Percentiles rank a stretch among this genome's conserved stretches.
Evolutionary conservation across 371 early-diverging fungal species (phyloP).

Genomic region (Apophysomyces sp.): DNA sequence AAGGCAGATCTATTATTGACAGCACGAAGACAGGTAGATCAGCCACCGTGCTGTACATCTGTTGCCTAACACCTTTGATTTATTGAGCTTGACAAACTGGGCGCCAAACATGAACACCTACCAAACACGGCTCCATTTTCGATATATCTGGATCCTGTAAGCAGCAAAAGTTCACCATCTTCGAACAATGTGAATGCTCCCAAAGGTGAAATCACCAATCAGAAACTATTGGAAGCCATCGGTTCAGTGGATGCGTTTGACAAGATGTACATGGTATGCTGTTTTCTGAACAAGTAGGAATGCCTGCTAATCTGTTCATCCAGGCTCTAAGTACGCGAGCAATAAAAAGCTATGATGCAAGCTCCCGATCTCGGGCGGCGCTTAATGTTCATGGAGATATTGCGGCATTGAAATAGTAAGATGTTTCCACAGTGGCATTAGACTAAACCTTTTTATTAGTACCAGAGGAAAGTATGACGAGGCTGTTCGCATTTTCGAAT

Average conservation of each 20-base stretch:
- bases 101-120: slow-evolving; percentile 54
- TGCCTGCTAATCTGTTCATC: background rate
- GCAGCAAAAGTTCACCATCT: slow-evolving; percentile 6
- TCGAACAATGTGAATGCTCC: slow-evolving; percentile 7
- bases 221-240: slow-evolving; percentile 64
- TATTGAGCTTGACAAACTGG: slow-evolving; percentile 70
- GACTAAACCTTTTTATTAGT: slow-evolving; percentile 29
- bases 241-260: slow-evolving; percentile 68
- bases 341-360: slow-evolving; percentile 69
- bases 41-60: background rate
- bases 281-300: background rate
- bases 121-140: slow-evolving; percentile 58
- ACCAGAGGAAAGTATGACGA: slow-evolving; percentile 62
- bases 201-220: slow-evolving; percentile 57
- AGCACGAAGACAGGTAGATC: slow-evolving; percentile 66
- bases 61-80: background rate
- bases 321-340: slow-evolving; percentile 63
- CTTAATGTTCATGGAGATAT: slow-evolving; percentile 72
- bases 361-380: slow-evolving; percentile 61
- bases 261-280: slow-evolving; percentile 67
- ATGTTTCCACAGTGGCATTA: background rate
- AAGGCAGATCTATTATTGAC: slow-evolving; percentile 78
- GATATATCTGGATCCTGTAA: slow-evolving; percentile 45
- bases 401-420: slow-evolving; percentile 78
- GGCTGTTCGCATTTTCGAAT: slow-evolving; percentile 68